Conservation (phyloP, 1,139 yeast species). For the Nakaseomyces delphensis region DNA sequence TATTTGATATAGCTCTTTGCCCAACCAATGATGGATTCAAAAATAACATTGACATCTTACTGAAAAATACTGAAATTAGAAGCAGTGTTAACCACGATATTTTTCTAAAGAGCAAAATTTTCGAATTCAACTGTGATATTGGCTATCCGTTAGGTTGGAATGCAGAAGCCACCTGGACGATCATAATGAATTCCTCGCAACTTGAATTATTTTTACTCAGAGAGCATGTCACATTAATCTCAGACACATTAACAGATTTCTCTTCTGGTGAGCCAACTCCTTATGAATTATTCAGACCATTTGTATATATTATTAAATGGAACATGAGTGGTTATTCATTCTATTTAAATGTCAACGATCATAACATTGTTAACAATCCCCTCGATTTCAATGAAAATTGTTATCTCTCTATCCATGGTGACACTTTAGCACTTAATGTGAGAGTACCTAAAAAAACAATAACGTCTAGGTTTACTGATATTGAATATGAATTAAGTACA, state of each 20-base stretch:
- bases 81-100: conserved; percentile 87
- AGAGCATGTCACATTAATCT: conserved; percentile 70
- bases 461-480: conserved; percentile 46
- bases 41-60: conserved; percentile 42
- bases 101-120: conserved; percentile 54
- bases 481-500: conserved; percentile 48
- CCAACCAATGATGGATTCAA: conserved; percentile 54
- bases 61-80: conserved; percentile 55
- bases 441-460: conserved; percentile 56
- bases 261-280: conserved; percentile 63
- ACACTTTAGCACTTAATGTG: conserved; percentile 40
- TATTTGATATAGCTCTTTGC: conserved; percentile 42
- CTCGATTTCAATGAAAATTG: conserved; percentile 74
- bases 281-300: conserved; percentile 70
- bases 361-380: conserved; percentile 82
- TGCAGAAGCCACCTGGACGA: conserved; percentile 60
- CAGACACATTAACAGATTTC: conserved; percentile 72
- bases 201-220: conserved; percentile 61
- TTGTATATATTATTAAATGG: conserved; percentile 57
- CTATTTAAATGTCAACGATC: conserved; percentile 72
- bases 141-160: conserved; percentile 79
- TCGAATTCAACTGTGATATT: conserved; percentile 46
- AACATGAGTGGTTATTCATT: conserved; percentile 46
- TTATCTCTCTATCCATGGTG: conserved; percentile 66
- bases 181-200: conserved; percentile 45